Evolutionary conservation across 441 rosid species (phyloP).

Genomic region (Syzygium malaccense): DNA sequence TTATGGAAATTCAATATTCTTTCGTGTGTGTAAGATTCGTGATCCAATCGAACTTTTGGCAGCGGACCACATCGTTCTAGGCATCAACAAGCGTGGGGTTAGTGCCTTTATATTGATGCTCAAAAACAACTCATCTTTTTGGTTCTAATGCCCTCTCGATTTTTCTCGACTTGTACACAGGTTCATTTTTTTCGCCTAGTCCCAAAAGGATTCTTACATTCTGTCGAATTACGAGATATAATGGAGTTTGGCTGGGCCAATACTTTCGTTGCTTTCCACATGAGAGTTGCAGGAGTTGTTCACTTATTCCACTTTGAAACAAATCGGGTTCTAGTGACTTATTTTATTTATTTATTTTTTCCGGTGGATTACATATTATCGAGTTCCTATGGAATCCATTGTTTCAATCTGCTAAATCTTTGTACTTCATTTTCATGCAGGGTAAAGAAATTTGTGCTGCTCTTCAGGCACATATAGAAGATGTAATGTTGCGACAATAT

Average conservation of each 20-base stretch:
- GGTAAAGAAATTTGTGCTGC: constrained; percentile 98
- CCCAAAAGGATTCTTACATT: constrained; percentile 89
- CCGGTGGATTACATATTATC: not conserved
- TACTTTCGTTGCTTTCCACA: constrained; percentile 84
- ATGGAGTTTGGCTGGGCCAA: constrained; percentile 97
- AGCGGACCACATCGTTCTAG: constrained; percentile 82
- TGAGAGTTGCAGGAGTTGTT: constrained; percentile 93
- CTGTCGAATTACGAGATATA: constrained; percentile 85
- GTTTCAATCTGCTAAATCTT: not conserved
- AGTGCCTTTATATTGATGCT: constrained; percentile 8
- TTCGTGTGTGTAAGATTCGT: constrained; percentile 85
- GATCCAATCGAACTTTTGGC: constrained; percentile 97
- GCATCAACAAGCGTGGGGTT: constrained; percentile 96
- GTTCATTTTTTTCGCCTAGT: constrained; percentile 95
- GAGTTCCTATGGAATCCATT: too few relatives aligned
- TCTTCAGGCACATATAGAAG: constrained; percentile 58
- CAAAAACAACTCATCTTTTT: constrained; percentile 7
- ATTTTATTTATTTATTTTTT: too few relatives aligned
- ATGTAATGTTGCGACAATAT: constrained; percentile 63
- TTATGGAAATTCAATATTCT: constrained; percentile 89
- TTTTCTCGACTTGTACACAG: constrained; percentile 8
- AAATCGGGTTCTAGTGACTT: constrained; percentile 54
- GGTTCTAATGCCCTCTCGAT: not conserved
- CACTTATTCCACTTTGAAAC: constrained; percentile 94
- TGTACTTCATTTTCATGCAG: constrained; percentile 16